These are phyloP conservation scores for Rutidosis leptorrhynchoides DNA, from an alignment of 129 eudicot genomes.

Conservation along the genomic window DNA sequence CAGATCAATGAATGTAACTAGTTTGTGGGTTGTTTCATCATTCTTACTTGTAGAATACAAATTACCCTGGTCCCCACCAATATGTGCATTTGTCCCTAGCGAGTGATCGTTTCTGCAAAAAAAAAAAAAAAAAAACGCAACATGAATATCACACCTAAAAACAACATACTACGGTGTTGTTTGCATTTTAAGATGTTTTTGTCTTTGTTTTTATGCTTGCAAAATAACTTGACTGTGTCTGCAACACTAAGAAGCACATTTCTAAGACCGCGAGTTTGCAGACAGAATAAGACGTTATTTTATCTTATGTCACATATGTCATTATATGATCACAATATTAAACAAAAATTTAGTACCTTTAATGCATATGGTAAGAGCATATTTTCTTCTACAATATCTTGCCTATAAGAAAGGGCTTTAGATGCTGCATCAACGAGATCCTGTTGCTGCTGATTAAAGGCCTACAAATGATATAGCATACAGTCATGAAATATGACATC, in stretches of 20 bases:
- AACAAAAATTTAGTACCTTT: slow-evolving; percentile 47
- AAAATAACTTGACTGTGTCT: no score
- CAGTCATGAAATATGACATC: neutral
- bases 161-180: slow-evolving; percentile 33
- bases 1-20: slow-evolving; percentile 71
- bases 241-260: no score
- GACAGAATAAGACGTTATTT: no score
- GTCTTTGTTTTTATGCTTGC: slow-evolving; percentile 85
- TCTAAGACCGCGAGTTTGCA: no score
- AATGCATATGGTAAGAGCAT: slow-evolving; percentile 90
- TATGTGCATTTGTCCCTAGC: slow-evolving; percentile 36
- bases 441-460: slow-evolving; percentile 97
- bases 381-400: slow-evolving; percentile 92
- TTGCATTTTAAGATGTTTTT: slow-evolving; percentile 34
- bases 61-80: slow-evolving; percentile 36
- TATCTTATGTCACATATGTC: no score
- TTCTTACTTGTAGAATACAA: slow-evolving; percentile 30
- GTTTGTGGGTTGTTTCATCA: slow-evolving; percentile 54
- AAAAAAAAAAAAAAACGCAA: no score
- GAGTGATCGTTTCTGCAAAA: slow-evolving; percentile 51
- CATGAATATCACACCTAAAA: slow-evolving; percentile 30
- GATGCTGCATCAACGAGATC: slow-evolving; percentile 94
- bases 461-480: slow-evolving; percentile 41
- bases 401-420: slow-evolving; percentile 93
- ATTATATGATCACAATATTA: neutral